Conservation (phyloP, 2,329 filamentous ascomycete genomes). For the Aspergillus luchuensis region DNA sequence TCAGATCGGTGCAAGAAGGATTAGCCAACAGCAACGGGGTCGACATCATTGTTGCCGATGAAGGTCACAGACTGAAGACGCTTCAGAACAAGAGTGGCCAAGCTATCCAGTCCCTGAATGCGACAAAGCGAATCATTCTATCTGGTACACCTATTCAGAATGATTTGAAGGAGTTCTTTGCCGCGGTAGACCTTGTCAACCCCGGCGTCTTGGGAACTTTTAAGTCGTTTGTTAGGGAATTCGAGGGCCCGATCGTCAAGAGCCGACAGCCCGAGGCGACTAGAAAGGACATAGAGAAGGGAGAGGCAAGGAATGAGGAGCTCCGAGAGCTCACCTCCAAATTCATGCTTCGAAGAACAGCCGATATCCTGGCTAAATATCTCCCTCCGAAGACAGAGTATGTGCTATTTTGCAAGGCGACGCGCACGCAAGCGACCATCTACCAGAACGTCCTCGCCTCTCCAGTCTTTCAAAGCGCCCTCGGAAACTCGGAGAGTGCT, state of each 20-base stretch:
- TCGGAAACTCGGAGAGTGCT: conserved; percentile 64
- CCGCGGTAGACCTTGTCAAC: conserved; percentile 70
- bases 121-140: conserved; percentile 62
- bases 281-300: conserved; percentile 63
- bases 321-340: conserved; percentile 61
- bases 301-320: conserved; percentile 63
- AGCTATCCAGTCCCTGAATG: conserved; percentile 66
- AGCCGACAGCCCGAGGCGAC: conserved; percentile 66
- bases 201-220: conserved; percentile 65
- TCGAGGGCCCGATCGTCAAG: conserved; percentile 65
- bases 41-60: conserved; percentile 71
- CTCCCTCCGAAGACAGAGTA: conserved; percentile 69
- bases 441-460: conserved; percentile 67
- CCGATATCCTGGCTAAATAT: conserved; percentile 66
- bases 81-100: conserved; percentile 68
- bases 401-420: conserved; percentile 66
- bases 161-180: conserved; percentile 67
- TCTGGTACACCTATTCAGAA: conserved; percentile 71
- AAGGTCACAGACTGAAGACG: conserved; percentile 69
- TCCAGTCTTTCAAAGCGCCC: conserved; percentile 61
- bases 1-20: conserved; percentile 66
- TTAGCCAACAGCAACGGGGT: conserved; percentile 64
- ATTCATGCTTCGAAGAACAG: conserved; percentile 68
- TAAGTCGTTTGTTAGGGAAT: conserved; percentile 64
- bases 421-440: conserved; percentile 60